Evolutionary conservation across 2,329 filamentous ascomycete species (phyloP).

Genomic region (Hansfordia pulvinata): DNA sequence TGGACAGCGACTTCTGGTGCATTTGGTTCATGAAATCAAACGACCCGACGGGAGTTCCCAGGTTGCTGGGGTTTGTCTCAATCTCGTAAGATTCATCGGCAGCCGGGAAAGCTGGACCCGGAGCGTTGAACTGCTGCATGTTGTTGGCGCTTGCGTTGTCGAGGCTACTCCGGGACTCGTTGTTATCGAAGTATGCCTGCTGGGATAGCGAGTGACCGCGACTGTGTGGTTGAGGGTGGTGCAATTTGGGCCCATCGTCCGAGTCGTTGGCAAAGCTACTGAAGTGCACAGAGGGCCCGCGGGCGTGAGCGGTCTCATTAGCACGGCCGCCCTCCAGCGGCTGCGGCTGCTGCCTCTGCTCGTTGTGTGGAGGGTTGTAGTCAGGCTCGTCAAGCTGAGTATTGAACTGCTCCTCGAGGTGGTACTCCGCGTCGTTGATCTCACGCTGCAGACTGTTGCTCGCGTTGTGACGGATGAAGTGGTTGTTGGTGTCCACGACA

Average conservation of each 20-base stretch:
- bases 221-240: constrained; percentile 63
- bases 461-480: constrained; percentile 49
- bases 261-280: constrained; percentile 38
- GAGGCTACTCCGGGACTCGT: constrained; percentile 25
- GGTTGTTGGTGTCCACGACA: constrained; percentile 32
- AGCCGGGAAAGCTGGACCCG: no score
- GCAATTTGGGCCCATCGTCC: constrained; percentile 42
- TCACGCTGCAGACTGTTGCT: constrained; percentile 71
- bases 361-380: constrained; percentile 53
- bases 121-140: constrained; percentile 20
- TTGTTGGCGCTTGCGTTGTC: constrained; percentile 22
- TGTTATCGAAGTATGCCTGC: constrained; percentile 45
- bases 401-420: constrained; percentile 66
- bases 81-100: constrained; percentile 48
- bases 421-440: constrained; percentile 75
- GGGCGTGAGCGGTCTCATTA: constrained; percentile 19
- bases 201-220: constrained; percentile 60
- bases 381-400: constrained; percentile 69
- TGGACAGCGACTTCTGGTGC: constrained; percentile 42
- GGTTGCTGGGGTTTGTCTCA: constrained; percentile 60
- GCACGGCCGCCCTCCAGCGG: constrained; percentile 7
- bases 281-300: constrained; percentile 33
- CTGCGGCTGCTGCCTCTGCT: constrained; percentile 16
- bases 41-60: constrained; percentile 47
- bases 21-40: constrained; percentile 31